Evolutionary conservation across 495 filamentous ascomycete species (phyloP), one percentile per base, ranked within the genome.

Genomic region (Durotheca rogersii): DNA sequence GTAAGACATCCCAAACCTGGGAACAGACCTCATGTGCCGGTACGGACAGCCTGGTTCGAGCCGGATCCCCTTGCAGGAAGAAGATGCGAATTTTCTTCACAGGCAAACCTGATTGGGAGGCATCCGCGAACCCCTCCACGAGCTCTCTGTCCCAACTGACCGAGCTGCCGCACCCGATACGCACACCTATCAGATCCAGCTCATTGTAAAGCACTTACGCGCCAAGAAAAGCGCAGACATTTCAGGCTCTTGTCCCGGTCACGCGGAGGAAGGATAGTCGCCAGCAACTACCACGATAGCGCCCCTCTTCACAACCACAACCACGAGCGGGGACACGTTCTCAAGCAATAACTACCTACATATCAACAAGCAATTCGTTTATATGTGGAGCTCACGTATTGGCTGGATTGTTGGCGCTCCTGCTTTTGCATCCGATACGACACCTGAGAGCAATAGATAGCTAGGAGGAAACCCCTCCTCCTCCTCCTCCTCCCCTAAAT

Each of bases 331-430:
- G 30, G 45, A 50, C 40, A 41, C 48, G 44, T 29, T 38, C 42
- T 44, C 27, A 50, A 40, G 35, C 35, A 33, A 39, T 45, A 37
- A n/a, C n/a, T 27, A 27, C 4, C 23, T 27, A 9, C 4, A 27
- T 27, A 9, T 27, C 4, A 27, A 38, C 17, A 30, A 33, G 25
- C 7, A 17, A 36, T 41, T 54, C 45, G 35, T 47, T 15, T 59
- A 54, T 59, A 54, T 59, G 56, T 59, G 56, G 56, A 54, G 45
- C 36, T 29, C 37, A 15, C 15, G 36, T 31, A 59, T 59, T 59
- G 46, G 56, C 36, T 54, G 41, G 18, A 44, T 18, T 37, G 44
- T 41, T 20, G 37, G 25, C 34, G 1, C 19, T 46, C 15, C 15
- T 39, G 37, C 23, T 27, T 27, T 27, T 9, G 23, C 4, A 27